A percentile compares a stretch with the other conserved stretches of the same genome.
Evolutionary conservation across 345 rosid species (phyloP).

Genomic region (Punica granatum): DNA sequence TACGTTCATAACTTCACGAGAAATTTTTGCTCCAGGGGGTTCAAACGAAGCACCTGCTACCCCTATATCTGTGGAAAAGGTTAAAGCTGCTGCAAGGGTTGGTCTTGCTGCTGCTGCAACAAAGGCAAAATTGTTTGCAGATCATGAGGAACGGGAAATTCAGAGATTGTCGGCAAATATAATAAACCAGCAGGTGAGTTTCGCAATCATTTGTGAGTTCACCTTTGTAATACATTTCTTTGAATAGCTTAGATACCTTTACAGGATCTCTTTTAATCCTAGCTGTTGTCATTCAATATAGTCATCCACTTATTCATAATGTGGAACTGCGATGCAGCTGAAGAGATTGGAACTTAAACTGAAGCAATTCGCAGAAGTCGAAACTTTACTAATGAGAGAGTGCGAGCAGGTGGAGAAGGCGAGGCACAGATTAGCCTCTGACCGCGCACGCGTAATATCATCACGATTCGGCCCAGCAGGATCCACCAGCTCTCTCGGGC

Average conservation of each 20-base stretch:
- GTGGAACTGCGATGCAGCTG: conserved; percentile 32
- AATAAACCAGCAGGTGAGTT: conserved; percentile 79
- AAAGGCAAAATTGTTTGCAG: conserved; percentile 93
- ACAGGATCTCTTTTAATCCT: background rate
- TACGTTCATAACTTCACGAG: conserved; percentile 24
- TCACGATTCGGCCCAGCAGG: conserved; percentile 53
- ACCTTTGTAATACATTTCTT: background rate
- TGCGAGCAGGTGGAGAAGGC: conserved; percentile 94
- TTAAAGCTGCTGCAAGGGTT: conserved; percentile 67
- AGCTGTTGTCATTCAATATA: background rate
- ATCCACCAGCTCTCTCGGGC: conserved; percentile 8
- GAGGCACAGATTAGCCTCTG: conserved; percentile 76
- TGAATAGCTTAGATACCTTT: background rate
- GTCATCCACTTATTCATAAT: background rate
- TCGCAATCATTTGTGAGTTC: background rate
- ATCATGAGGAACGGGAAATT: conserved; percentile 98
- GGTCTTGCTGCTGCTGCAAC: conserved; percentile 97
- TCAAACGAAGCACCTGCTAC: conserved; percentile 44
- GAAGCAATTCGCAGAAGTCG: conserved; percentile 99
- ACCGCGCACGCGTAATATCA: conserved; percentile 57
- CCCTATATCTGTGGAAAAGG: conserved; percentile 57
- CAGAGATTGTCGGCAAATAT: conserved; percentile 95
- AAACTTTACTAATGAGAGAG: conserved; percentile 87
- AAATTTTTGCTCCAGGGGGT: conserved; percentile 26
- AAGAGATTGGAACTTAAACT: conserved; percentile 95